A percentile compares a stretch with the other conserved stretches of the same genome.
phyloP scores from a whole-genome alignment of 139 green algal species.

The Chlorella sp. region DNA sequence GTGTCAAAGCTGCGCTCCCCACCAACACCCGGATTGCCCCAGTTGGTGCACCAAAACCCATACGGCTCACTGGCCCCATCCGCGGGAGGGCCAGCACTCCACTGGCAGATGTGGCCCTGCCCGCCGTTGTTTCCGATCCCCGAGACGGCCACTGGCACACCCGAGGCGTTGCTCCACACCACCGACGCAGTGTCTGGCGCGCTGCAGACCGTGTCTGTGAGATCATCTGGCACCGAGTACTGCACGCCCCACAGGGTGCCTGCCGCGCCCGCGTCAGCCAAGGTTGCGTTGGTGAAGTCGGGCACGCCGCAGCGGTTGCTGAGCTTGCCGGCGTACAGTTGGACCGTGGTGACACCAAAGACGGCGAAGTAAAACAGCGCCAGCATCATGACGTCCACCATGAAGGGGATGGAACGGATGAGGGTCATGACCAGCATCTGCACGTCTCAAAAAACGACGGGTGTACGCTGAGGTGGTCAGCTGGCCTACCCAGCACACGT shows the following conservation, averaged over 20 bases:
- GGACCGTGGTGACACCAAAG: constrained; percentile 65
- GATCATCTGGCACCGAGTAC: too few species aligned
- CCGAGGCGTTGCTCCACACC: constrained; percentile 14
- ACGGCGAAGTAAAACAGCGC: constrained; percentile 51
- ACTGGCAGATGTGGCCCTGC: not conserved
- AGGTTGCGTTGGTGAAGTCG: too few species aligned
- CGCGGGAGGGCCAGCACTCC: too few species aligned
- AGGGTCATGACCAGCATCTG: constrained; percentile 60
- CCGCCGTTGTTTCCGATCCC: not conserved
- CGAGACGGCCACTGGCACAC: not conserved
- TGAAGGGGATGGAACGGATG: constrained; percentile 57
- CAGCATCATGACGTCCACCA: constrained; percentile 64
- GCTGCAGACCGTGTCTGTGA: constrained; percentile 26
- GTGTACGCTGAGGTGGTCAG: too few species aligned
- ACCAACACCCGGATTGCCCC: constrained; percentile 36
- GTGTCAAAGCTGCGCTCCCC: constrained; percentile 69
- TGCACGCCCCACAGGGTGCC: too few species aligned
- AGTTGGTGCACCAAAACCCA: constrained; percentile 22
- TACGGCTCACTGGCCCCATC: not conserved
- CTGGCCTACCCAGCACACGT: too few species aligned
- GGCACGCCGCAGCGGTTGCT: constrained; percentile 22
- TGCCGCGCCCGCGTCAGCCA: too few species aligned
- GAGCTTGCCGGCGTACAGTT: constrained; percentile 53
- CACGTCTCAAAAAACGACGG: too few species aligned
- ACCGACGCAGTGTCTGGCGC: constrained; percentile 17